Evolutionary conservation across 495 filamentous ascomycete species (phyloP).

Genomic region (Penicillium dipodomyicola): DNA sequence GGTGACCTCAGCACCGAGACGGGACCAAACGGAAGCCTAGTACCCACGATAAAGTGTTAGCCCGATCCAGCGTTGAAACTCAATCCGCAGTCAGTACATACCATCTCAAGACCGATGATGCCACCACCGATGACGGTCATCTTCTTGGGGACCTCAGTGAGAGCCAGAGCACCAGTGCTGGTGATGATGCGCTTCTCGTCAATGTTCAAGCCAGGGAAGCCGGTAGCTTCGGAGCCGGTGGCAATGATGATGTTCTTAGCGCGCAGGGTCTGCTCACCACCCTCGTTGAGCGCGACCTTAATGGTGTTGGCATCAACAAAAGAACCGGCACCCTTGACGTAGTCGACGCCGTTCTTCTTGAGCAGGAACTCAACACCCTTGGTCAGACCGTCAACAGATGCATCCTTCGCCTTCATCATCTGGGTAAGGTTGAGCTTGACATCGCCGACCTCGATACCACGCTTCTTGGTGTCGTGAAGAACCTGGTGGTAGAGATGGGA

Average conservation of each 20-base stretch:
- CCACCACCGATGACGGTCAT: constrained; percentile 97
- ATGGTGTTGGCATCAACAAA: constrained; percentile 89
- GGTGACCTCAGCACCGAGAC: constrained; percentile 89
- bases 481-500: constrained; percentile 98
- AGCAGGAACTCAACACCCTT: constrained; percentile 97
- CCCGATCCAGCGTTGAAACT: neutral
- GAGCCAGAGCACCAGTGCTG: constrained; percentile 88
- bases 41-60: constrained; percentile 12
- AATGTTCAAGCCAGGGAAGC: constrained; percentile 92
- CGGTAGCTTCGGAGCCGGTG: constrained; percentile 89
- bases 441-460: constrained; percentile 93
- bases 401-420: constrained; percentile 98
- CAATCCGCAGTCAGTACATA: constrained; percentile 29
- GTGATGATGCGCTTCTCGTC: constrained; percentile 97
- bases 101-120: constrained; percentile 99
- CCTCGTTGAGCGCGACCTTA: constrained; percentile 83
- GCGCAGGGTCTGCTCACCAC: constrained; percentile 77
- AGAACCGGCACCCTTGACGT: constrained; percentile 86
- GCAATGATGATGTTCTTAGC: constrained; percentile 98
- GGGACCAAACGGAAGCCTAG: constrained; percentile 90
- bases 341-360: constrained; percentile 98
- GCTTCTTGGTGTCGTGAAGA: constrained; percentile 93
- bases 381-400: constrained; percentile 82
- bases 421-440: constrained; percentile 92
- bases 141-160: constrained; percentile 91